Base-by-base conservation (phyloP, 2,329 filamentous ascomycete genomes). In the Podosphaera fusca region DNA sequence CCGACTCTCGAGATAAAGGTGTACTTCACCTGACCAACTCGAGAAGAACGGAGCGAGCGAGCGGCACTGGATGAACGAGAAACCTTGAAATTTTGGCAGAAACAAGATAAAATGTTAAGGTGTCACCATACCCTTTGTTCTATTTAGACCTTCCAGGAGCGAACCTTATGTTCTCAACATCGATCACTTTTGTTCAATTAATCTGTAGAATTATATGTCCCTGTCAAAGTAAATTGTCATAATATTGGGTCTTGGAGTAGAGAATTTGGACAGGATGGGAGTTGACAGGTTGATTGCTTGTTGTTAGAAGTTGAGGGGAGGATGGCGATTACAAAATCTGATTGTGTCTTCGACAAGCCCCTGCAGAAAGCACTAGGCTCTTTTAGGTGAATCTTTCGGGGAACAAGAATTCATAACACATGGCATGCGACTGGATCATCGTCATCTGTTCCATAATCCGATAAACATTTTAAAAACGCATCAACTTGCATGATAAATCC, bases 101-200 rank as follows among this genome's bases (percentile, higher is more conserved):
- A 46, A 58, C 61, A 59, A 56, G 50, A 56, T 62, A 61, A 62
- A 61, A 59, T 60, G 60, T 66, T 62, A 64, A 67, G 62, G 63
- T 66, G 64, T 66, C 59, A 67, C 66, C 65, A 60, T 67, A 67
- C 66, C 65, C 65, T 64, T 65, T 40, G 49, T 35, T 57, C 46
- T 56, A 46, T 60, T 56, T 46, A 55, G 50, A 52, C 30, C 38
- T 47, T 55, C 30, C 55, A 52, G 51, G 56, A 61, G 59, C 58
- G 56, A 58, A 56, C 58, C 51, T 49, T 58, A n/a, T 58, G 58
- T 56, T 58, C 60, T 55, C 40, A 53, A 53, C 60, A 61, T 59
- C 59, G 60, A 42, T 64, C 62, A 63, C 61, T 62, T 59, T 46
- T 63, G 63, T 65, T 62, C 60, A 67, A 62, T 64, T 64, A 60